Conservation (phyloP, 352 stramenopile genomes). For the Thalassiosira mediterranea region DNA sequence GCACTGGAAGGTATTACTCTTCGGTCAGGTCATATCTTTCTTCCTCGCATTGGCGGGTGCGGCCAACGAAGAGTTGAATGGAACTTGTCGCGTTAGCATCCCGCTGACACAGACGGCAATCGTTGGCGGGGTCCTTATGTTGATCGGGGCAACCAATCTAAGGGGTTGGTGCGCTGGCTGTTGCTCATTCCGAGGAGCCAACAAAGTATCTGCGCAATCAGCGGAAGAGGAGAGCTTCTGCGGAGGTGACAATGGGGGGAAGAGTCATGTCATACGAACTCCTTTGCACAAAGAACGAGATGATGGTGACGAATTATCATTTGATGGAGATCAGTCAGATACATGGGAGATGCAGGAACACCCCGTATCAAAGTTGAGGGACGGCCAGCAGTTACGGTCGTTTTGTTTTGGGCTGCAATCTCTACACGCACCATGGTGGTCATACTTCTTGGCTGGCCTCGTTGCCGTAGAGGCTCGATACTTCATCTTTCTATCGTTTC, state of each 20-base stretch:
- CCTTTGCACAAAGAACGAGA: constrained; percentile 2
- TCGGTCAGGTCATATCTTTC: constrained; percentile 66
- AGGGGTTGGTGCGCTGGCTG: constrained; percentile 12
- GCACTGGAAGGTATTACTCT: constrained; percentile 54
- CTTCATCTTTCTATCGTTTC: constrained; percentile 91
- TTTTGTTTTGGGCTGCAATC: constrained; percentile 44
- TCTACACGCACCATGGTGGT: constrained; percentile 44
- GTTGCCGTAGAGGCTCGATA: constrained; percentile 94
- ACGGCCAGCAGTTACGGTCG: constrained; percentile 1
- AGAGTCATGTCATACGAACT: background rate
- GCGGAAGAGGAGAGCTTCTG: constrained; percentile 18
- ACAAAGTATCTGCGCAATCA: background rate
- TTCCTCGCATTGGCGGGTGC: constrained; percentile 52
- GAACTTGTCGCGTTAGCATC: constrained; percentile 58
- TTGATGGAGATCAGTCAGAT: background rate
- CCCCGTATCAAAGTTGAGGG: background rate
- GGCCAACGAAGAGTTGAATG: constrained; percentile 54
- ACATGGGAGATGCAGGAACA: background rate
- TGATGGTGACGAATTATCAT: constrained; percentile 1
- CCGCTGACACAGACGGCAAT: constrained; percentile 54
- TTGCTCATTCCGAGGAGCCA: background rate
- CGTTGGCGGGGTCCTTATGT: constrained; percentile 22
- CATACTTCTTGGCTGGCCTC: constrained; percentile 59
- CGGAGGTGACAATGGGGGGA: constrained; percentile 9
- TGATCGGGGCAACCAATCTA: constrained; percentile 25